Evolutionary conservation across 208 protist genomes (phyloP), one percentile per base, ranked within the genome.

Genomic region (Leishmania martiniquensis): DNA sequence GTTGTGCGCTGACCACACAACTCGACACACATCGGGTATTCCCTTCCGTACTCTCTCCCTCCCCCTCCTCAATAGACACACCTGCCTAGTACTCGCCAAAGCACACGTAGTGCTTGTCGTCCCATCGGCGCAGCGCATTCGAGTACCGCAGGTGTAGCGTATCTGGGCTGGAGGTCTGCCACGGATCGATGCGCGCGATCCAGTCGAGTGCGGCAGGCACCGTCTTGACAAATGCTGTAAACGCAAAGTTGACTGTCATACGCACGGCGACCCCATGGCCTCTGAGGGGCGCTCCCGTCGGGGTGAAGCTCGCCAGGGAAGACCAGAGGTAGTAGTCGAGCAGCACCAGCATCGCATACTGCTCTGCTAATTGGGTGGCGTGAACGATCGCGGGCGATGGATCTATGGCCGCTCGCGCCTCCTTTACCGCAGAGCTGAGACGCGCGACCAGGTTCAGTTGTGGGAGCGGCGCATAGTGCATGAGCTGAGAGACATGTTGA

Each of bases 91-190:
- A 34, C 9, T 74, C 85, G 12, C 87, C 88, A 65, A 90, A 91
- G 78, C 87, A 94, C 39, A 97, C 91, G 87, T 95, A 97, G 67
- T 87, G 78, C 25, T 81, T 77, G 47, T 89, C 83, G 68, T 97
- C 94, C 94, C 94, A 97, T 0, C 94, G 84, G 32, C 94, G 90
- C 57, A 96, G 82, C 15, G 85, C 87, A 70, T 97, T 95, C 12
- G 87, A 92, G 80, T 96, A 97, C 42, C 89, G 89, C 13, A 88
- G 59, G 55, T 96, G 92, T n/a, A 75, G 72, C 2, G 75, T 67
- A 68, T 97, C 94, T 22, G 94, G 91, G 49, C 82, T 90, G 10
- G 72, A 65, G 0, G 66, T 34, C 47, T 68, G 37, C 94, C 94
- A 97, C 59, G 94, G 94, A 63, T 97, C 91, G 76, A 96, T 89